These are phyloP conservation scores for Nemania sp. DNA, from an alignment of 2,329 filamentous ascomycete genomes.

Conservation along the genomic window DNA sequence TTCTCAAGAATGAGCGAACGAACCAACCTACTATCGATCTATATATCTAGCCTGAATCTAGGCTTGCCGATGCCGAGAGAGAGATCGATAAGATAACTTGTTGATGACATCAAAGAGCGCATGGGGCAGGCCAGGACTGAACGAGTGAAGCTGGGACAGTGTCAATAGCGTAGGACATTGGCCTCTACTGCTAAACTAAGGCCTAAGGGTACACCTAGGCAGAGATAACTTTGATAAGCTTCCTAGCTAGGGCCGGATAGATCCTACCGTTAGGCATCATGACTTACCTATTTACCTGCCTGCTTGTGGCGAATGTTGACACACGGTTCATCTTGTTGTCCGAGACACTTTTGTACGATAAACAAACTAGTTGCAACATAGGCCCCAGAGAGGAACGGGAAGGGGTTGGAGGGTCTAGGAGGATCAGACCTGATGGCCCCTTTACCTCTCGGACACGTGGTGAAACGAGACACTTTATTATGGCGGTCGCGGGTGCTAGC, in stretches of 20 bases:
- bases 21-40: not conserved
- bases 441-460: slow-evolving; percentile 17
- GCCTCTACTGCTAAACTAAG: not conserved
- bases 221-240: slow-evolving; percentile 6
- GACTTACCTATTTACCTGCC: not conserved
- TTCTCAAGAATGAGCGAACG: slow-evolving; percentile 6
- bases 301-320: slow-evolving; percentile 14
- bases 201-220: not conserved
- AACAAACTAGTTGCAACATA: slow-evolving; percentile 13
- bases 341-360: slow-evolving; percentile 20
- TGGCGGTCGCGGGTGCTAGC: not conserved
- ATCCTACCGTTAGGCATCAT: slow-evolving; percentile 24
- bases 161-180: slow-evolving; percentile 19
- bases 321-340: slow-evolving; percentile 31
- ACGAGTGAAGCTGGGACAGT: slow-evolving; percentile 28
- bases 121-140: slow-evolving; percentile 5
- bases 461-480: slow-evolving; percentile 23
- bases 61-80: not conserved
- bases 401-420: slow-evolving; percentile 8
- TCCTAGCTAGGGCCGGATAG: slow-evolving; percentile 29
- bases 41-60: not conserved
- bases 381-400: slow-evolving; percentile 4
- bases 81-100: slow-evolving; percentile 2
- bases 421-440: slow-evolving; percentile 13
- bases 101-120: slow-evolving; percentile 16